These are phyloP conservation scores for Solanum gandarillasii DNA, from an alignment of 257 asterid genomes.

Conservation along the genomic window DNA sequence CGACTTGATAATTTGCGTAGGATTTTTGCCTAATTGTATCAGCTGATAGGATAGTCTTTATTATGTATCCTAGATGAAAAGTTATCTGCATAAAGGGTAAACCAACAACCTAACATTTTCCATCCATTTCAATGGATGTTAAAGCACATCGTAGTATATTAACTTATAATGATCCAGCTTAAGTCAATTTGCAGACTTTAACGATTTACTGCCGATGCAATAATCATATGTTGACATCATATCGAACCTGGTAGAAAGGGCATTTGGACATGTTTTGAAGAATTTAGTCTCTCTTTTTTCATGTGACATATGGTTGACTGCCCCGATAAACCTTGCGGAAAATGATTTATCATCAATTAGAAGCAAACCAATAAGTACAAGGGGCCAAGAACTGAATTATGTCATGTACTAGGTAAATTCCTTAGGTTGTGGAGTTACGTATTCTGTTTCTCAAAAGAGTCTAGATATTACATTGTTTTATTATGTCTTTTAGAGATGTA, in stretches of 20 bases:
- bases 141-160: neutral
- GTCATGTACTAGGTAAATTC: neutral
- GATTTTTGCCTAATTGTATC: neutral
- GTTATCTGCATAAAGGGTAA: neutral
- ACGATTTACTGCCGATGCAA: neutral
- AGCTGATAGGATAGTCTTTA: neutral
- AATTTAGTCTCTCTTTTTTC: neutral
- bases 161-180: neutral
- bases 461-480: neutral
- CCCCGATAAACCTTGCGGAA: neutral
- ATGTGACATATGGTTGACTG: neutral
- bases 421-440: neutral
- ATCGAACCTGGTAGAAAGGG: neutral
- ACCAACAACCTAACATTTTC: neutral
- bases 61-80: neutral
- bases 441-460: neutral
- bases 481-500: neutral
- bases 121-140: neutral
- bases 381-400: neutral
- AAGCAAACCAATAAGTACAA: neutral
- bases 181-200: neutral
- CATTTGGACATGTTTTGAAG: neutral
- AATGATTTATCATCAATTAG: neutral
- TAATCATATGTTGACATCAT: neutral
- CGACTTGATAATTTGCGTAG: neutral